Base-by-base conservation (phyloP, 441 rosid genomes). In the Pelargonium cotyledonis region DNA sequence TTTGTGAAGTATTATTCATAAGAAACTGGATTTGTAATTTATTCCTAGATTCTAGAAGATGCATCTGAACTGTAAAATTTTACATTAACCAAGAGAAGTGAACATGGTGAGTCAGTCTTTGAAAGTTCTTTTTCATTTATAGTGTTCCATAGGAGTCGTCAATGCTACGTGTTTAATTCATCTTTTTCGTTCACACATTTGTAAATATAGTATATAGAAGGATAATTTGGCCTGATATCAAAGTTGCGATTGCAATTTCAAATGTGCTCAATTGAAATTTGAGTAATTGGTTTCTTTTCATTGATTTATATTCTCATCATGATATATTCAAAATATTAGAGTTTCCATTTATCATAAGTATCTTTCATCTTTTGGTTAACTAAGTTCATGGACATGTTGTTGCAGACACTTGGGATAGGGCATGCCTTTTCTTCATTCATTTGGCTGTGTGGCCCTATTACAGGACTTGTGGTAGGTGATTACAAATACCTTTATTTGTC, bases 401-500 rank as follows among this genome's bases (percentile, higher is more conserved):
- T 89, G 88, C 93, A 93, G 98, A 94, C 95, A 11, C 96, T 94
- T 69, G 97, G 98, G 65, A 86, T 89, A 44, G 80, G 80, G 35
- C 98, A 94, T 70, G 95, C 97, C 12, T 94, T 94, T 82, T 91
- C 98, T 68, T 94, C 98, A 4, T 94, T 89, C 75, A 94, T 94
- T 78, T 89, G 97, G 97, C 92, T 94, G 4, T 94, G 99, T 57
- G 97, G 99, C 67, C 99, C 96, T 1, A 88, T 94, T 68, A 88
- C 99, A 35, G 31, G 31, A 29, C 31, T 29, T 29, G 31, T 29
- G 31, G 31, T 29, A 29, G 31, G 31, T 29, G 31, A 15, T 51
- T n/a, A 55, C 53, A 35, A n/a, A 6, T 58, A 18, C 63, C 31
- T 19, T 18, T 58, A 19, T 18, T 19, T 57, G 63, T 18, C 23